phyloP scores from a whole-genome alignment of 441 rosid species.

The Gossypium trilobum region DNA sequence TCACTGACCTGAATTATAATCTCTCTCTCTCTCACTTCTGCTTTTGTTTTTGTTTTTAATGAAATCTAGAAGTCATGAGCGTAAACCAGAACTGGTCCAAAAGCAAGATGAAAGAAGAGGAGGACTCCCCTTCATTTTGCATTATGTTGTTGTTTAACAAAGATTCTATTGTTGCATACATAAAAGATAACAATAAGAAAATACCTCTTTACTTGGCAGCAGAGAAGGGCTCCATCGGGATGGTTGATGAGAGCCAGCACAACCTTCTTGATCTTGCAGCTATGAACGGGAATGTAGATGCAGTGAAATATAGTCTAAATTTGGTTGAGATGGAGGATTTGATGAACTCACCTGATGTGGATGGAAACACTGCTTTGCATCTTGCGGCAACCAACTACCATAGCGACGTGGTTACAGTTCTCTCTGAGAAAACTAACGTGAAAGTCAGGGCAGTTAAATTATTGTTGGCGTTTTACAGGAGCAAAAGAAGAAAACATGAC shows the following conservation, averaged over 20 bases:
- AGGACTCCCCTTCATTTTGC: constrained; percentile 19
- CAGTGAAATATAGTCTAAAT: background rate
- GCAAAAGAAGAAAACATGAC: too few species aligned
- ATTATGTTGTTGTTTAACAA: background rate
- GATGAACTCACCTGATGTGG: constrained; percentile 12
- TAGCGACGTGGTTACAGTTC: constrained; percentile 1
- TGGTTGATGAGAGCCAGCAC: background rate
- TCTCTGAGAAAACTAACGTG: background rate
- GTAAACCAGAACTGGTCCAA: background rate
- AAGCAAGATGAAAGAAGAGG: background rate
- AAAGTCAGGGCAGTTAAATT: constrained; percentile 10
- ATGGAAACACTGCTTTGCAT: constrained; percentile 25
- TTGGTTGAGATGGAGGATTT: constrained; percentile 11
- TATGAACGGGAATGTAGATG: background rate
- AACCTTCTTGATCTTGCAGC: constrained; percentile 10
- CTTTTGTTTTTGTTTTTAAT: background rate
- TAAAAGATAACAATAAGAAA: background rate
- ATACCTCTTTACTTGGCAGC: constrained; percentile 23
- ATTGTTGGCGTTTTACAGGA: too few species aligned
- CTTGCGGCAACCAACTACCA: constrained; percentile 1
- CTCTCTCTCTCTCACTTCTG: background rate
- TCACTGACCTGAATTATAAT: background rate
- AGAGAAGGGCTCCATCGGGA: background rate
- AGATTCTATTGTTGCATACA: background rate
- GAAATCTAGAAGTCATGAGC: background rate